Percentiles rank a stretch among this genome's conserved stretches.
phyloP scores from a whole-genome alignment of 164 flowering plant species.

The Annona cherimola region DNA sequence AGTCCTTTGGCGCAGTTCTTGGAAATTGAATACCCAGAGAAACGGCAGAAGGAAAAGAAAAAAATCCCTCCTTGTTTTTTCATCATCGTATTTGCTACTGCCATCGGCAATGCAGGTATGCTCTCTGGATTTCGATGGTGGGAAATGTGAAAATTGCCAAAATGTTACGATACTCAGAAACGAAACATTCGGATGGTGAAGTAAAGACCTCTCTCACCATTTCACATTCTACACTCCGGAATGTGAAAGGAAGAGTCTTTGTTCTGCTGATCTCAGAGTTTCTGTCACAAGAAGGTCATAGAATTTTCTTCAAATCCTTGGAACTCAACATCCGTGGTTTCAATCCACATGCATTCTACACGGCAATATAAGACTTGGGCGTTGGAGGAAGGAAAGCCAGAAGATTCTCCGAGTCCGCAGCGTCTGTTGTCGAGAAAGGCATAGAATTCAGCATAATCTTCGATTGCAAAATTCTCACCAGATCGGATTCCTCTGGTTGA shows the following conservation, averaged over 20 bases:
- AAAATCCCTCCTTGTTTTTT: background rate
- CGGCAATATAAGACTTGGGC: slow-evolving; percentile 2
- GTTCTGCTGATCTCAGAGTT: background rate
- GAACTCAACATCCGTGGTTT: background rate
- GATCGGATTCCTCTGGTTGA: slow-evolving; percentile 7
- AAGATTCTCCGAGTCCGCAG: background rate
- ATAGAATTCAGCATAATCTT: background rate
- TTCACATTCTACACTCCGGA: background rate
- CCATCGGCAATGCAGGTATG: background rate
- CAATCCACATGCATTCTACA: background rate
- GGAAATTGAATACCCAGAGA: background rate
- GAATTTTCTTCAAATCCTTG: background rate
- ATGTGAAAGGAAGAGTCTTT: background rate
- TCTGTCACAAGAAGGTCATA: background rate
- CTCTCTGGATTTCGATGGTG: background rate
- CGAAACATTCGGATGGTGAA: background rate
- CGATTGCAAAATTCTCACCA: slow-evolving; percentile 6
- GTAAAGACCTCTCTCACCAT: background rate
- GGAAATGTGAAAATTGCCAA: background rate
- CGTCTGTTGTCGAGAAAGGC: background rate
- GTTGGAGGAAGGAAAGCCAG: background rate
- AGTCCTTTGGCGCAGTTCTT: background rate
- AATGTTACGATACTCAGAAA: background rate
- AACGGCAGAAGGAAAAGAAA: no score
- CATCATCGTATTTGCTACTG: background rate